Evolutionary conservation across 805 yeast species (phyloP).

Genomic region (Torulaspora delbrueckii): DNA sequence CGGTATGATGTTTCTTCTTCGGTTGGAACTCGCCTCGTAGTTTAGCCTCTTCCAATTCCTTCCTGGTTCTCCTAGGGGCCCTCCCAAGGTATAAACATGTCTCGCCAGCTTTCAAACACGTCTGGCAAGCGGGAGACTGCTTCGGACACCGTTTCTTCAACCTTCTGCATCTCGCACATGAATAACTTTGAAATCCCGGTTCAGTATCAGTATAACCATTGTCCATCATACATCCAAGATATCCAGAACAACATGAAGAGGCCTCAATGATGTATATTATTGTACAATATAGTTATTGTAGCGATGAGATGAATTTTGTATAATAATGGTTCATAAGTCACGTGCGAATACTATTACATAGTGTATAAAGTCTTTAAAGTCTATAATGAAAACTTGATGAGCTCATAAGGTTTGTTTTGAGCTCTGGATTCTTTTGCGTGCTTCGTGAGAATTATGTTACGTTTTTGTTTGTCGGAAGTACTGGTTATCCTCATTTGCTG

Average conservation of each 20-base stretch:
- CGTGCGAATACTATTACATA: neutral
- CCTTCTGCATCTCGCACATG: constrained; percentile 46
- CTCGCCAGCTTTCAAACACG: constrained; percentile 39
- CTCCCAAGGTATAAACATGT: constrained; percentile 43
- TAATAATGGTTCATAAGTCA: neutral
- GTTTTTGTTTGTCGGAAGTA: constrained; percentile 18
- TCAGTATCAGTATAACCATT: neutral
- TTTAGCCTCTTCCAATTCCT: constrained; percentile 26
- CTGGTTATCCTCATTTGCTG: constrained; percentile 16
- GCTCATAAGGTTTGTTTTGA: constrained; percentile 19
- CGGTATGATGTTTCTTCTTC: constrained; percentile 11
- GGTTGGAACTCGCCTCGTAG: constrained; percentile 25
- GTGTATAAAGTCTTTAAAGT: neutral
- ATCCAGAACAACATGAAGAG: neutral
- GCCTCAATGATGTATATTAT: no score
- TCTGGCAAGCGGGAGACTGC: constrained; percentile 41
- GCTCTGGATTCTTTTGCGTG: constrained; percentile 18
- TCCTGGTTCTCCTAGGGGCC: constrained; percentile 39
- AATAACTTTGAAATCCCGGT: constrained; percentile 25
- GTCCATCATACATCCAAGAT: constrained; percentile 5
- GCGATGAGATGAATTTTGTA: neutral
- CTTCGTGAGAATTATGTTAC: constrained; percentile 19
- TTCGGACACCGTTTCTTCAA: constrained; percentile 48
- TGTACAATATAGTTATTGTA: no score
- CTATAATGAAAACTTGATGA: constrained; percentile 9